Conservation (phyloP, 176 grass and related monocot species). For the Bromus sterilis region DNA sequence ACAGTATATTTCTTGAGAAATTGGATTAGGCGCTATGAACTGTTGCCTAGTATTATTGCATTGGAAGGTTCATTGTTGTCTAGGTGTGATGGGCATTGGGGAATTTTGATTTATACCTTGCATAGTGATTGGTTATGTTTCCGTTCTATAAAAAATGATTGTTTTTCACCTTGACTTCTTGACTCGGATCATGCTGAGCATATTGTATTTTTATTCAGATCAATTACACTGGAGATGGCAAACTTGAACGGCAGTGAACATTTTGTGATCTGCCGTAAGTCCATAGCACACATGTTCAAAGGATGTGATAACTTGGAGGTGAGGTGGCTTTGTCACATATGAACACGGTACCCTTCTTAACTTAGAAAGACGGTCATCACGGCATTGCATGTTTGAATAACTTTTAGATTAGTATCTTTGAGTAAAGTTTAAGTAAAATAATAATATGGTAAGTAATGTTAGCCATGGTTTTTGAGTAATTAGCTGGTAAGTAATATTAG, state of each 20-base stretch:
- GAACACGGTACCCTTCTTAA: neutral
- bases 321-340: conserved; percentile 15
- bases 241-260: conserved; percentile 5
- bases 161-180: neutral
- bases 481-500: neutral
- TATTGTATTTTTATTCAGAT: conserved; percentile 25
- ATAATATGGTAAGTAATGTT: neutral
- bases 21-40: neutral
- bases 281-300: conserved; percentile 45
- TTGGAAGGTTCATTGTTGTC: neutral
- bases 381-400: neutral
- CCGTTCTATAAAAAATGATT: neutral
- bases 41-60: neutral
- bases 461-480: neutral
- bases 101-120: neutral
- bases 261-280: conserved; percentile 28
- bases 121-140: neutral
- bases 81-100: neutral
- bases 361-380: neutral
- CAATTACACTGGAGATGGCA: conserved; percentile 33
- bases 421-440: neutral
- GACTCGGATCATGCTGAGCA: neutral
- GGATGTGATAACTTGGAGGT: conserved; percentile 70
- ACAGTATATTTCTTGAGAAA: neutral
- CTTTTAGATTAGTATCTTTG: neutral